Conservation (phyloP, 495 filamentous ascomycete genomes). For the Penicillium cataractarum region DNA sequence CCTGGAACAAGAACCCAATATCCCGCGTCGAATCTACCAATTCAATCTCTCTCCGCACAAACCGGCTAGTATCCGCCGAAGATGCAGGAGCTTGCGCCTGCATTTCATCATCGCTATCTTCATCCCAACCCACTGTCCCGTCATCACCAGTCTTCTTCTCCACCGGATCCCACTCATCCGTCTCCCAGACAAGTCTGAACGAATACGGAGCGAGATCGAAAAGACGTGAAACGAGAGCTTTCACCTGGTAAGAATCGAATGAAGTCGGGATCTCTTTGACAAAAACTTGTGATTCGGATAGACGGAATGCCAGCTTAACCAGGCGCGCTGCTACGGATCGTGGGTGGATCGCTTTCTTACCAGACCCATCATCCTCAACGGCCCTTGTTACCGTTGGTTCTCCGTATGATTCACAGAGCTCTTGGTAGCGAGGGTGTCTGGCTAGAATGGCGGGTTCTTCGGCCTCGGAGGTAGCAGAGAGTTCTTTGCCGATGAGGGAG, state of each 20-base stretch:
- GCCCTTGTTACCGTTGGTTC: slow-evolving; percentile 58
- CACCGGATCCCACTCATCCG: slow-evolving; percentile 81
- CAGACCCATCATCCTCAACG: slow-evolving; percentile 19
- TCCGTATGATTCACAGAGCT: slow-evolving; percentile 74
- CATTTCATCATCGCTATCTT: slow-evolving; percentile 57
- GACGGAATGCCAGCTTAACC: slow-evolving; percentile 64
- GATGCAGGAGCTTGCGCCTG: slow-evolving; percentile 9
- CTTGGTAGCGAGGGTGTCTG: slow-evolving; percentile 68
- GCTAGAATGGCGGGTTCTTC: slow-evolving; percentile 57
- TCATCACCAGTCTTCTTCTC: slow-evolving; percentile 57
- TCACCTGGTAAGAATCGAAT: slow-evolving; percentile 78
- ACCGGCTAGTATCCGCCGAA: slow-evolving; percentile 42
- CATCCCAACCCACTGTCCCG: slow-evolving; percentile 53
- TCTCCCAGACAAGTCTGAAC: slow-evolving; percentile 75
- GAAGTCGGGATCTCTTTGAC: slow-evolving; percentile 69
- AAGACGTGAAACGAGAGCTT: slow-evolving; percentile 72
- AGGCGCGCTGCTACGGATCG: slow-evolving; percentile 75
- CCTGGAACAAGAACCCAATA: slow-evolving; percentile 82
- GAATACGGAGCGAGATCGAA: slow-evolving; percentile 67
- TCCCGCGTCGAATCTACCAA: slow-evolving; percentile 78
- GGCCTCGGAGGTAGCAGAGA: slow-evolving; percentile 61
- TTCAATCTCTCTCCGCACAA: slow-evolving; percentile 76
- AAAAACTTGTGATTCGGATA: slow-evolving; percentile 19
- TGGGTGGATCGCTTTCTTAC: slow-evolving; percentile 52
- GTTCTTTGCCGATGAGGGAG: slow-evolving; percentile 72